These are phyloP conservation scores for Hanseniaspora taiwanica DNA, from an alignment of 805 yeast species.

Conservation along the genomic window DNA sequence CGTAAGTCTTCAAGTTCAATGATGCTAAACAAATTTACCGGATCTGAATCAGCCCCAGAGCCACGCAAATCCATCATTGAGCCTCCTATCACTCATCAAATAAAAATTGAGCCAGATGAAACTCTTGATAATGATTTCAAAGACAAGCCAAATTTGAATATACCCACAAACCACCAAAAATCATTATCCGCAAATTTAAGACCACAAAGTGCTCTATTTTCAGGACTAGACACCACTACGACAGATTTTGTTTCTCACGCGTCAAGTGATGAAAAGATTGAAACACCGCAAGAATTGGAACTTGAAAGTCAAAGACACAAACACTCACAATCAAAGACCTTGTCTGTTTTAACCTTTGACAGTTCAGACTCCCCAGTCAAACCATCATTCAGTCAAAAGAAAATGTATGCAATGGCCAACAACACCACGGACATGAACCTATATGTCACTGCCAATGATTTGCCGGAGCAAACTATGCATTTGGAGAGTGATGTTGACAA, in stretches of 20 bases:
- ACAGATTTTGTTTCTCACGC: no score
- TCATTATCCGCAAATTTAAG: slow-evolving; percentile 4
- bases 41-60: no score
- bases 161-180: slow-evolving; percentile 1
- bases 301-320: background rate
- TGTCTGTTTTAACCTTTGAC: slow-evolving; percentile 7
- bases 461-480: slow-evolving; percentile 5
- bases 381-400: slow-evolving; percentile 12
- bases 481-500: background rate
- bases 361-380: slow-evolving; percentile 14
- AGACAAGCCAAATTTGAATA: background rate
- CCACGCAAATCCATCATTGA: background rate
- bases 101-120: background rate
- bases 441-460: slow-evolving; percentile 21
- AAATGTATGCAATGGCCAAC: slow-evolving; percentile 15
- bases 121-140: background rate
- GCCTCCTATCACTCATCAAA: no score
- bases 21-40: background rate
- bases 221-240: slow-evolving; percentile 1
- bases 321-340: slow-evolving; percentile 8
- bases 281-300: background rate
- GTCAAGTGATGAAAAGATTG: background rate
- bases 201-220: slow-evolving; percentile 4
- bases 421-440: slow-evolving; percentile 15
- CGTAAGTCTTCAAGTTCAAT: background rate